Evolutionary conservation across 148 eudicot species (phyloP), one percentile per base, ranked within the genome.

Genomic region (Limonium bicolor): DNA sequence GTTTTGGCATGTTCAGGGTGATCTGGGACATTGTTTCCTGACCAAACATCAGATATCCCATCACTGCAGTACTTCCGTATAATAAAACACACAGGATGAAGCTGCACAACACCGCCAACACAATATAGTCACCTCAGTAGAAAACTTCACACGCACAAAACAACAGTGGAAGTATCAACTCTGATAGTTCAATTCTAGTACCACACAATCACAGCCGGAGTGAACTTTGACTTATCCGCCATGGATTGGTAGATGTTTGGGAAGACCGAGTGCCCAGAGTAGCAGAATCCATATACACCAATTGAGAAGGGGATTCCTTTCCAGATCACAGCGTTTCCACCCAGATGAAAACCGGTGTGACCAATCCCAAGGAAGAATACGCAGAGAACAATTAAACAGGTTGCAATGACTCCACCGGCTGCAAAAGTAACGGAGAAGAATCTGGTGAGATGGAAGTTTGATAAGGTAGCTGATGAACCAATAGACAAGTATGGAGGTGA

Each of bases 181-280:
- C 16, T 6, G 4, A 24, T n/a, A n/a, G n/a, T 12, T 8, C 16
- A 27, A 27, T 37, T 31, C 16, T 32, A 7, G 12, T 62, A 88
- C 94, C 81, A 61, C 36, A 65, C 23, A 27, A 70, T 28, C 11
- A 83, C 22, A 29, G 97, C 97, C 20, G 54, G 50, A 14, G 72
- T 80, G 56, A 83, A 88, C 67, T 83, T 65, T 21, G 71, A 72
- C 53, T 83, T 88, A 60, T 88, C 76, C 22, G 87, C 86, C 97
- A 88, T 88, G 19, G 94, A 88, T 45, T 88, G 94, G 50, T 88
- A 88, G 21, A 88, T 83, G 52, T 88, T 88, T 20, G 97, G 97
- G 55, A 88, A 77, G 16, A 83, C 94, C 13, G 92, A 54, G 59
- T 80, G 97, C 21, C 97, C 97, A 0, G 97, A 72, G 38, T 65